These are phyloP conservation scores for Phytophthora hybrid DNA, from an alignment of 352 stramenopile species.

Conservation along the genomic window DNA sequence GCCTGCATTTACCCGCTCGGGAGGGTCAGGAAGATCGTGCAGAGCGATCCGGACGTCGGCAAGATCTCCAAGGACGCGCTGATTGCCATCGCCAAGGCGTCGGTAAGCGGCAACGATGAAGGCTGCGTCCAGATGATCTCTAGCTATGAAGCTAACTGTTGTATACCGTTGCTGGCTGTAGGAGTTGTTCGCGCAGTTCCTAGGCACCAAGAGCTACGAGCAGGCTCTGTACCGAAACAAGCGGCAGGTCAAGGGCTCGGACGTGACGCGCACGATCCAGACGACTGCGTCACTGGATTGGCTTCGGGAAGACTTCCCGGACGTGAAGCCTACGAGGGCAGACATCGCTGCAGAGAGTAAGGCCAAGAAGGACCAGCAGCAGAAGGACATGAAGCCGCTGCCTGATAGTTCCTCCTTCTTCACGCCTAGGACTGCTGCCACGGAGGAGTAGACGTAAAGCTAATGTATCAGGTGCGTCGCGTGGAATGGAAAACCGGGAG, in stretches of 20 bases:
- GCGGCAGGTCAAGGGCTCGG: constrained; percentile 79
- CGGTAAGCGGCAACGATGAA: constrained; percentile 44
- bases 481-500: constrained; percentile 24
- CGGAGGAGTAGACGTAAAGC: constrained; percentile 26
- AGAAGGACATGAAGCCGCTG: constrained; percentile 29
- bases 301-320: constrained; percentile 87
- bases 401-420: constrained; percentile 66
- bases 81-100: constrained; percentile 93
- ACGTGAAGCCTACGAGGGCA: constrained; percentile 46
- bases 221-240: constrained; percentile 86
- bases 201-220: constrained; percentile 92
- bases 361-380: constrained; percentile 35
- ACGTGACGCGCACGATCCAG: constrained; percentile 84
- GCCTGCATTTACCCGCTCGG: constrained; percentile 69
- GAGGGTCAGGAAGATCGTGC: constrained; percentile 94
- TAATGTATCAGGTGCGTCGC: constrained; percentile 16
- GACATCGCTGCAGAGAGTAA: constrained; percentile 24
- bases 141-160: constrained; percentile 4
- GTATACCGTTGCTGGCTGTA: constrained; percentile 32
- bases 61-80: constrained; percentile 94
- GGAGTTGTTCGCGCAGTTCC: constrained; percentile 92
- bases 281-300: constrained; percentile 81
- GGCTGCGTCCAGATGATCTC: too few species aligned
- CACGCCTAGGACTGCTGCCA: constrained; percentile 24
- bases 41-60: constrained; percentile 92